These are phyloP conservation scores for Scheffersomyces illinoinensis DNA, from an alignment of 1,139 yeast species.

Conservation along the genomic window DNA sequence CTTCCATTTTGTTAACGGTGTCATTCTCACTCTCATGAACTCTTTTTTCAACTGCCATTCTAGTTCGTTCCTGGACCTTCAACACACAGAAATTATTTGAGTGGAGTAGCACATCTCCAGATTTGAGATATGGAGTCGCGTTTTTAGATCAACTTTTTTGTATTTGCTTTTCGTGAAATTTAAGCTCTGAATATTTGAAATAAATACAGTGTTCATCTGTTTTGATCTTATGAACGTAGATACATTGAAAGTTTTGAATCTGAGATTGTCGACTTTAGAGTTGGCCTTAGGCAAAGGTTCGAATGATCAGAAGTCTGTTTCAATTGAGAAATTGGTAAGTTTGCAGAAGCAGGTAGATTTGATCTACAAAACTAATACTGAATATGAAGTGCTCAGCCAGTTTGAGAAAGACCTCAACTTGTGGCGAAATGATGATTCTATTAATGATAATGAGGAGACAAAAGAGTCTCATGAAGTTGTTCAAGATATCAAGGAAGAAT, in stretches of 20 bases:
- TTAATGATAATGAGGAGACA: neutral
- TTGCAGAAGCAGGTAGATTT: constrained; percentile 16
- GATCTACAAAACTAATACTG: constrained; percentile 20
- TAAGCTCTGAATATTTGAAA: neutral
- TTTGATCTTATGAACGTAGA: neutral
- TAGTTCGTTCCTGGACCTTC: neutral
- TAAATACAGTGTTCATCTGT: neutral
- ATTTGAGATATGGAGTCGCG: neutral
- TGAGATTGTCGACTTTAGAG: neutral
- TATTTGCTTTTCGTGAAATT: no score
- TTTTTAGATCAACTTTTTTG: neutral
- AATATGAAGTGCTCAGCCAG: constrained; percentile 20
- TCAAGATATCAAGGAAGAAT: constrained; percentile 16
- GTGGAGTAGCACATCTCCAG: neutral
- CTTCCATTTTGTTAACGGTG: neutral
- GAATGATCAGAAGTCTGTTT: neutral
- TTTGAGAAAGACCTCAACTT: constrained; percentile 19
- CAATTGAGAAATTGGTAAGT: constrained; percentile 5
- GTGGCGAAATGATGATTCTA: constrained; percentile 8
- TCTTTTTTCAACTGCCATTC: neutral
- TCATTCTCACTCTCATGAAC: neutral
- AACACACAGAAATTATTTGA: neutral
- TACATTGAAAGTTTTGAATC: neutral
- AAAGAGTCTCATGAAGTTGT: constrained; percentile 6
- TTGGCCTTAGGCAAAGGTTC: neutral